Evolutionary conservation across 2,329 filamentous ascomycete genomes (phyloP).

Genomic region (Ophiostoma australiae): DNA sequence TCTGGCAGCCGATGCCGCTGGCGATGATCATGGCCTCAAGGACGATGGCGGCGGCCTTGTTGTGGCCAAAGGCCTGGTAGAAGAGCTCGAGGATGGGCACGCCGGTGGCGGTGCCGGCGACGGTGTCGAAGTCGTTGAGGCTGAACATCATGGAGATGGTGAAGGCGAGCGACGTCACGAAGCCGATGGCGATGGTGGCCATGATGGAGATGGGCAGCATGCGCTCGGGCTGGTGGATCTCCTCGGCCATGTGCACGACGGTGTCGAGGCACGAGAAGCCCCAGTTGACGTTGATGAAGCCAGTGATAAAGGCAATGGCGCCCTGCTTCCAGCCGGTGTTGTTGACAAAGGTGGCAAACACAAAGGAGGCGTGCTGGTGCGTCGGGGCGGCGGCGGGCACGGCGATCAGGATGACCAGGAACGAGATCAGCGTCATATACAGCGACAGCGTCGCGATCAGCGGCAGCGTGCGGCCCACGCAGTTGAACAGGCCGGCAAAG

Average conservation of each 20-base stretch:
- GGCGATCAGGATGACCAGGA: slow-evolving; percentile 27
- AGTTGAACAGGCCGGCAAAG: slow-evolving; percentile 27
- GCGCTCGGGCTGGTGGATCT: slow-evolving; percentile 35
- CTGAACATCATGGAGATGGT: slow-evolving; percentile 35
- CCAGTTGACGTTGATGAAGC: slow-evolving; percentile 39
- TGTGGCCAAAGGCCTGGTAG: slow-evolving; percentile 40
- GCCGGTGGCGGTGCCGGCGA: slow-evolving; percentile 30
- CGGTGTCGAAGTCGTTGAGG: slow-evolving; percentile 31
- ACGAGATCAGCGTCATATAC: slow-evolving; percentile 19
- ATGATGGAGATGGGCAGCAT: slow-evolving; percentile 36
- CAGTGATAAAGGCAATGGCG: slow-evolving; percentile 43
- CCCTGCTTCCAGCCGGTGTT: slow-evolving; percentile 44
- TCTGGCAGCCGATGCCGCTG: slow-evolving; percentile 43
- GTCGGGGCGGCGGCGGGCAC: slow-evolving; percentile 27
- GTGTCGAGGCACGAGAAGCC: slow-evolving; percentile 35
- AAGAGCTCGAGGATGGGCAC: slow-evolving; percentile 54
- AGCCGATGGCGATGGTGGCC: slow-evolving; percentile 32
- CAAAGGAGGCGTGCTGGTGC: slow-evolving; percentile 28
- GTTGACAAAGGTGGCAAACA: slow-evolving; percentile 46
- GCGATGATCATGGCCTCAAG: slow-evolving; percentile 47
- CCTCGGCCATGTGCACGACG: slow-evolving; percentile 37
- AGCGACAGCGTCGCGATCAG: slow-evolving; percentile 47
- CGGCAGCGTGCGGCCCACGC: slow-evolving; percentile 41
- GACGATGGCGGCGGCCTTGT: slow-evolving; percentile 43
- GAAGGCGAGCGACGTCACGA: background rate